Evolutionary conservation across 257 asterid species (phyloP), one percentile per base, ranked within the genome.

Genomic region (Vinca minor): DNA sequence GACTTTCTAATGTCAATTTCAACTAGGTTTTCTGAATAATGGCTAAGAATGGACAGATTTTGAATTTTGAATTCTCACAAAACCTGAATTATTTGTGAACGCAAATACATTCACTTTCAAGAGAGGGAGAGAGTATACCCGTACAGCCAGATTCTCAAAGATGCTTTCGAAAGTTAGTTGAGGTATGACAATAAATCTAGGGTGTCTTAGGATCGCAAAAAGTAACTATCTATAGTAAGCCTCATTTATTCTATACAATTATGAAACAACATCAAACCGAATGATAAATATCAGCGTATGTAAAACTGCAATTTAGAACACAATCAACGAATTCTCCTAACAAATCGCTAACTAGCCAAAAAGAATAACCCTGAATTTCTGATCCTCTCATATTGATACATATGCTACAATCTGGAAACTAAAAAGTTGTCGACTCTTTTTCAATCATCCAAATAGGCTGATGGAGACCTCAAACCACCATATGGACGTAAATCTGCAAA

Each of bases 381-480:
- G 42, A 17, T 66, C 0, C 70, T 75, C 65, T 59, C 70, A 47
- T 61, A 74, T 59, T 62, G 62, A 63, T 71, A 83, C 77, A 75
- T 67, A 71, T 65, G 73, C 78, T 76, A 75, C 75, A 69, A 69
- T 59, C 63, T 50, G 59, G 53, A 61, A 58, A 65, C 18, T 23
- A 21, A 59, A 35, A 71, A 28, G 57, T 57, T 36, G 66, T 72
- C 63, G 35, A 20, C 50, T 62, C 54, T 52, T 3, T 67, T 52
- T 62, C 63, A 66, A 55, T 36, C 55, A 42, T 13, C 52, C 44
- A 63, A 48, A 67, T 23, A 47, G 52, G 45, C 38, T 64, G 54
- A 38, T n/a, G 3, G 55, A 23, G 13, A 20, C 14, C n/a, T 41
- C 32, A 3, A 28, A 38, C 63, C 46, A 53, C 23, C 8, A 14